Evolutionary conservation across 2,329 filamentous ascomycete species (phyloP), one percentile per base, ranked within the genome.

Genomic region (Colletotrichum incanum): DNA sequence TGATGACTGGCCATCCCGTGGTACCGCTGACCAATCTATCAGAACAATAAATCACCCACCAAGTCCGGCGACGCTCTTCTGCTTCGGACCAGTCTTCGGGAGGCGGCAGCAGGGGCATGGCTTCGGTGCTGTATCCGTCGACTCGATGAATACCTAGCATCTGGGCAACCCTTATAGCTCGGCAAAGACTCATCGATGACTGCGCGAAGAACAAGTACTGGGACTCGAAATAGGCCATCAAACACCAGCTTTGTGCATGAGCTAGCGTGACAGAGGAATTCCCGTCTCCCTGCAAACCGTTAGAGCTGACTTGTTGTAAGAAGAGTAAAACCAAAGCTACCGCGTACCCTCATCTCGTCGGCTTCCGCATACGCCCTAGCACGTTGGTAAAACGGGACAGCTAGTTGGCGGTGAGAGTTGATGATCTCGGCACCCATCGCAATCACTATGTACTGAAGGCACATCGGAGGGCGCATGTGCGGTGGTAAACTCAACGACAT

Each of bases 71-170:
- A 71, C 91, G 83, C 78, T 93, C 92, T 79, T 93, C 92, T 54
- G 86, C 84, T 76, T 93, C 92, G 1, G 87, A 90, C 90, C 90
- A 92, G 78, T 93, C 91, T 76, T 86, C 88, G 1, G 91, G 86
- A 20, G 89, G 89, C 18, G 88, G 84, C n/a, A 93, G 78, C 67
- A 88, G 90, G 77, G 92, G 90, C 76, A 92, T 92, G 31, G 92
- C 88, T 73, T 92, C 89, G 50, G 91, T 77, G 1, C 86, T 88
- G 11, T 79, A 76, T 6, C 88, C 88, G 77, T 93, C 91, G 65
- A 93, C 76, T 61, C 90, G 86, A 80, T 93, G 90, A 52, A 93
- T 79, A n/a, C 91, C 90, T 84, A 93, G 71, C 91, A 93, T 93
- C 74, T 91, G 86, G 9, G 86, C 86, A 70, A 93, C 80, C 66